Base-by-base conservation (phyloP, 2,329 filamentous ascomycete genomes). In the Orbilia blumenaviensis region DNA sequence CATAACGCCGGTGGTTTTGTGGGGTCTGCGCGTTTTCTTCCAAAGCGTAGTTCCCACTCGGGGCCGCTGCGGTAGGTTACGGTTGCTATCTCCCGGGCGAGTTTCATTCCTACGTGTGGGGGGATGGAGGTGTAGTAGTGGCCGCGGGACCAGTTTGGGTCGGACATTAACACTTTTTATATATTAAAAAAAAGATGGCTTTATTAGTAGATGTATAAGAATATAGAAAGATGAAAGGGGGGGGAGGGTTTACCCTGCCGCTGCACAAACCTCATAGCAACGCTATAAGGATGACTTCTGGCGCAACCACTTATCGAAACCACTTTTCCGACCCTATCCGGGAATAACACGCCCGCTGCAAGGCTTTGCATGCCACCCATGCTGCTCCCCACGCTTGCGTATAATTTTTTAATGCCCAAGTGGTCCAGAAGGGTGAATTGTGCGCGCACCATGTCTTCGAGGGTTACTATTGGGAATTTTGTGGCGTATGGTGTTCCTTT, bases 291-390 rank as follows among this genome's bases (percentile, higher is more conserved):
- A 82, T 99, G 95, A 80, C 92, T 96, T 78, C 95, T 87, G 0
- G 94, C 95, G 83, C 95, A 99, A 10, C 94, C 95, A 81, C 92
- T 96, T 81, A 98, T 95, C 80, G 90, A 94, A 38, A 93, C 92
- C 78, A 99, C 88, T 78, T 91, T 90, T 41, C 89, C 89, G 1
- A 99, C 91, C 34, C 94, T 88, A 41, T 92, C 88, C 0, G 93
- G 92, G 82, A 94, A 96, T 29, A 97, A 84, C 0, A 92, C 89
- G 2, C 92, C 95, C 0, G 93, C 92, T 6, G 94, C 94, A 3
- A 99, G 87, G 79, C 92, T 95, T 82, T 97, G 94, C 95, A 99
- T 99, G 66, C 95, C 95, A 63, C 95, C 95, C 95, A 99, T 99
- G 83, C 93, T 97, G 4, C 92, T 93, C 12, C 95, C 95, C 18